Percentiles rank a stretch among this genome's conserved stretches.
Conservation (phyloP, 768 basidiomycete species). For the Lactarius tabidus region DNA sequence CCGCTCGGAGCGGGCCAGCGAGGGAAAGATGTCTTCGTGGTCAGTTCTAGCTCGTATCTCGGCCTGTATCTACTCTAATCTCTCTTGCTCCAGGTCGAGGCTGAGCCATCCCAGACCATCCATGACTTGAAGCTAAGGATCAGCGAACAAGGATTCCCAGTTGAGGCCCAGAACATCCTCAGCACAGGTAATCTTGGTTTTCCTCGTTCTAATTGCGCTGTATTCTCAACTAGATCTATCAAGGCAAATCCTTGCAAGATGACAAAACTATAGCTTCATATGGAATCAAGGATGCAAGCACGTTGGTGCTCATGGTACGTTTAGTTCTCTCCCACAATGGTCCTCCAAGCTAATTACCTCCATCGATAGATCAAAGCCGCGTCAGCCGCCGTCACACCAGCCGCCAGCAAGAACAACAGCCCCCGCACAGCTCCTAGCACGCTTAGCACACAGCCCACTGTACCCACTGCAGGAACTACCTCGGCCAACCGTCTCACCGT, state of each 20-base stretch:
- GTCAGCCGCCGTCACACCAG: conserved; percentile 30
- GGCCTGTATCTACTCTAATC: not conserved
- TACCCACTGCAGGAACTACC: conserved; percentile 22
- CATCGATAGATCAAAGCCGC: conserved; percentile 51
- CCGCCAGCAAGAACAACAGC: conserved; percentile 19
- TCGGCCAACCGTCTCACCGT: conserved; percentile 26
- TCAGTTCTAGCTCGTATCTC: conserved; percentile 32
- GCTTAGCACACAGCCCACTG: conserved; percentile 22
- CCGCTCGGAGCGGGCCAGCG: conserved; percentile 86
- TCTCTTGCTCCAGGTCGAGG: conserved; percentile 57
- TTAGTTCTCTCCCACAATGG: not conserved
- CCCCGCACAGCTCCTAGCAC: conserved; percentile 27
- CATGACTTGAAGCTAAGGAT: conserved; percentile 83
- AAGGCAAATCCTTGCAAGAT: conserved; percentile 89
- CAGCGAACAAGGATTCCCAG: conserved; percentile 64
- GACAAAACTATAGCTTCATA: conserved; percentile 82
- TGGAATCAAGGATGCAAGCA: conserved; percentile 95
- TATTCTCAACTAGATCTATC: conserved; percentile 13
- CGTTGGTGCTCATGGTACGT: conserved; percentile 90
- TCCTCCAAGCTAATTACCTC: conserved; percentile 48
- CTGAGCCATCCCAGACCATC: conserved; percentile 71
- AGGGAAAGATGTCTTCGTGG: conserved; percentile 71
- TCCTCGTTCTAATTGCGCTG: conserved; percentile 13
- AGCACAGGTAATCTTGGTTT: conserved; percentile 63
- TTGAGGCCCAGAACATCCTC: conserved; percentile 85